A percentile compares a stretch with the other conserved stretches of the same genome.
Evolutionary conservation across 1,139 yeast species (phyloP).

Genomic region (Wickerhamomyces sp.): DNA sequence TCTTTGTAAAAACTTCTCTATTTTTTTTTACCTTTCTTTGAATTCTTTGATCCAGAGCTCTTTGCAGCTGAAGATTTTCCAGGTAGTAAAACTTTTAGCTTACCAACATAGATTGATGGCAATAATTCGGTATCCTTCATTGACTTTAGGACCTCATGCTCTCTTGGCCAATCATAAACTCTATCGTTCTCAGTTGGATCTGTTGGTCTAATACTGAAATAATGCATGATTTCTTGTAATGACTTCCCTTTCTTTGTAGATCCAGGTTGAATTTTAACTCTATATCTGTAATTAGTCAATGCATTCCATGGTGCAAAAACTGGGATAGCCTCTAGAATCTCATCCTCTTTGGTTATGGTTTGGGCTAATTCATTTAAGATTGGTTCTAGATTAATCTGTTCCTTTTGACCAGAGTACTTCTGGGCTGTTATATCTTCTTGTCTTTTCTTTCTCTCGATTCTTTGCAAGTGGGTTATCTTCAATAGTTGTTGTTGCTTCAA

Average conservation of each 20-base stretch:
- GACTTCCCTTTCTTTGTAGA: slow-evolving; percentile 86
- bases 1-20: neutral
- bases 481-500: slow-evolving; percentile 33
- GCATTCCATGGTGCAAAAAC: slow-evolving; percentile 93
- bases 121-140: slow-evolving; percentile 54
- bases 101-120: slow-evolving; percentile 48
- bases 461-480: slow-evolving; percentile 25
- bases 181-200: slow-evolving; percentile 47
- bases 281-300: slow-evolving; percentile 68
- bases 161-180: slow-evolving; percentile 67
- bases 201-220: slow-evolving; percentile 51
- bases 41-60: neutral
- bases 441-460: slow-evolving; percentile 36
- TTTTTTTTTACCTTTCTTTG: slow-evolving; percentile 14
- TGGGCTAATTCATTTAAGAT: slow-evolving; percentile 36
- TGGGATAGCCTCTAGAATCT: slow-evolving; percentile 60
- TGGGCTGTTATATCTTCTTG: slow-evolving; percentile 48
- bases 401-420: slow-evolving; percentile 36
- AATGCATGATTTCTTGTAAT: slow-evolving; percentile 59
- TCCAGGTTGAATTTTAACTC: slow-evolving; percentile 85
- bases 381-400: slow-evolving; percentile 26
- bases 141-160: slow-evolving; percentile 51
- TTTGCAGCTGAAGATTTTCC: slow-evolving; percentile 25
- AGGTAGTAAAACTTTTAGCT: slow-evolving; percentile 38
- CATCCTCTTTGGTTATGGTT: slow-evolving; percentile 32